phyloP scores from a whole-genome alignment of 441 rosid genomes.

The Brassica balearica region DNA sequence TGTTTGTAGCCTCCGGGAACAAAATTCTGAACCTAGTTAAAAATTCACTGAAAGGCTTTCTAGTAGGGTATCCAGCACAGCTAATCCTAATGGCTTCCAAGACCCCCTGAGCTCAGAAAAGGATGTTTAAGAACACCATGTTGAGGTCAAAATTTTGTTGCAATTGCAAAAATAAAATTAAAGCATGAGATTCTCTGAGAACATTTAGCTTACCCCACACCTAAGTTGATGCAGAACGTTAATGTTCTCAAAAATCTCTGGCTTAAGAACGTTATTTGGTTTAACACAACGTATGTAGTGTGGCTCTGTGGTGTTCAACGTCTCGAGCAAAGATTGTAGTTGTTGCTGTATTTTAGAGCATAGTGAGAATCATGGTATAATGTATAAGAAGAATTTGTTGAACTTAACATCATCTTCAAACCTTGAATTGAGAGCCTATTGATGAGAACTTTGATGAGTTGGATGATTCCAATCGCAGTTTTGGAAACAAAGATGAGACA shows the following conservation, averaged over 20 bases:
- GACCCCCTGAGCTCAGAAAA: slow-evolving; percentile 72
- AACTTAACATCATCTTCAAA: slow-evolving; percentile 44
- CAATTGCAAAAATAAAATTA: slow-evolving; percentile 23
- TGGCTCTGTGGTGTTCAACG: slow-evolving; percentile 89
- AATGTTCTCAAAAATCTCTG: slow-evolving; percentile 78
- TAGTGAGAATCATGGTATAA: slow-evolving; percentile 31
- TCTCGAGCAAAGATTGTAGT: slow-evolving; percentile 94
- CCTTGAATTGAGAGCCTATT: slow-evolving; percentile 94
- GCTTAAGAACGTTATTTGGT: slow-evolving; percentile 94
- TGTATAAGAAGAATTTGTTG: slow-evolving; percentile 22
- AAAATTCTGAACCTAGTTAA: slow-evolving; percentile 69
- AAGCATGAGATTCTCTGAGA: slow-evolving; percentile 40
- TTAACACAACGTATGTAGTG: slow-evolving; percentile 93
- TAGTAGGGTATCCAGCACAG: slow-evolving; percentile 96
- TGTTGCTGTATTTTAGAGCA: slow-evolving; percentile 72
- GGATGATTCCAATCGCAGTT: slow-evolving; percentile 81
- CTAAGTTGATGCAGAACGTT: slow-evolving; percentile 91
- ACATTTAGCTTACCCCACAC: slow-evolving; percentile 81
- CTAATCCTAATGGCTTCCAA: slow-evolving; percentile 99
- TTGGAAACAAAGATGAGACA: slow-evolving; percentile 85
- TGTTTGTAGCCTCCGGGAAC: slow-evolving; percentile 59
- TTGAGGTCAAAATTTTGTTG: slow-evolving; percentile 7
- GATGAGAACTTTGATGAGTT: slow-evolving; percentile 96
- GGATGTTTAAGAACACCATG: slow-evolving; percentile 18
- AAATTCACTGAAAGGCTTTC: slow-evolving; percentile 86